Percentiles rank a stretch among this genome's conserved stretches.
phyloP scores from a whole-genome alignment of 176 grass and related monocot species.

The Tillandsia leiboldiana region DNA sequence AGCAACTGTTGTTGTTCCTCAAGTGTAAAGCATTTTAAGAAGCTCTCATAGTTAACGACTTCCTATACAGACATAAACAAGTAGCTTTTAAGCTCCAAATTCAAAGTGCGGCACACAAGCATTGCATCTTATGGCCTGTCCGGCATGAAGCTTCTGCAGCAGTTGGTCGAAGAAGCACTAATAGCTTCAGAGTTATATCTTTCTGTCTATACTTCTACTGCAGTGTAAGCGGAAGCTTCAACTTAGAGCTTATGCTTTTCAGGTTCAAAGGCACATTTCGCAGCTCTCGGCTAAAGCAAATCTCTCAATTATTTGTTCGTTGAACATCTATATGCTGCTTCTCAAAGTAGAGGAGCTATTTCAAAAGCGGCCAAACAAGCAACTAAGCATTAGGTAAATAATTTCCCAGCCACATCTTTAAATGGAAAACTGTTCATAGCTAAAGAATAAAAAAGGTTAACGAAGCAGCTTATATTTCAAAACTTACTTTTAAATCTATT shows the following conservation, averaged over 20 bases:
- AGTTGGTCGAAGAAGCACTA: too few species aligned
- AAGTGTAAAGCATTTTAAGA: conserved; percentile 26
- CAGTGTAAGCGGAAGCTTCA: too few species aligned
- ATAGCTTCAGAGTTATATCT: too few species aligned
- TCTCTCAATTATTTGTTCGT: background rate
- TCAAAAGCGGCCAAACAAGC: background rate
- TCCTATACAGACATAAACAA: conserved; percentile 25
- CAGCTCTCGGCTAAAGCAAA: too few species aligned
- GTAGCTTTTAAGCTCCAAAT: background rate
- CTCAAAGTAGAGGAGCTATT: background rate
- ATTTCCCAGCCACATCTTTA: background rate
- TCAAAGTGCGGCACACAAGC: background rate
- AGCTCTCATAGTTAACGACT: conserved; percentile 30
- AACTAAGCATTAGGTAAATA: background rate
- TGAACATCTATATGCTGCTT: background rate
- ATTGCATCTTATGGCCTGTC: too few species aligned
- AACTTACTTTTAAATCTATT: conserved; percentile 33
- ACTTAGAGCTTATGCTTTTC: too few species aligned
- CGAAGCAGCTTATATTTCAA: background rate
- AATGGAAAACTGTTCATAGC: background rate
- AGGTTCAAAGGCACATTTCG: too few species aligned
- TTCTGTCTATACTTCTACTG: too few species aligned
- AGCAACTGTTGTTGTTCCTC: conserved; percentile 26
- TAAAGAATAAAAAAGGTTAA: conserved; percentile 1
- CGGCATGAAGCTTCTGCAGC: too few species aligned